Evolutionary conservation across 1,139 yeast genomes (phyloP), one percentile per base, ranked within the genome.

Genomic region (Suhomyces maxii): DNA sequence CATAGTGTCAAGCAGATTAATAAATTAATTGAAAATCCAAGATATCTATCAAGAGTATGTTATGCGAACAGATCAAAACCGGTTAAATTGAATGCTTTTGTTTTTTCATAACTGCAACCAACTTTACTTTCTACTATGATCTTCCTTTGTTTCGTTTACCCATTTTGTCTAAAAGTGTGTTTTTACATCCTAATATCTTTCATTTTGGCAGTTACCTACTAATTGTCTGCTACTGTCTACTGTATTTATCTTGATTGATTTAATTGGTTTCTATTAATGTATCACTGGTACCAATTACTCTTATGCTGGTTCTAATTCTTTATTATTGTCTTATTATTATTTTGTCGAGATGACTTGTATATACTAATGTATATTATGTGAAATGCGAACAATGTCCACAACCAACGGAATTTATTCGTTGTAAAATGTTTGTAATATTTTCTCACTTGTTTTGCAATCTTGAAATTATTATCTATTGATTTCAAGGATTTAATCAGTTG

Each of bases 71-170:
- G 57, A 40, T 46, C 57, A 25, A 58, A 57, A 39, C 63, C 64
- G 6, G 57, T 51, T 18, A 59, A 56, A 43, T 54, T 68, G 37
- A 69, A 69, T 54, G 74, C 73, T 2, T 60, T 69, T 34, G 53
- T 68, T 8, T 58, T 67, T 44, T 45, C 54, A 12, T 45, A 35
- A 30, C 18, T 39, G 23, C 23, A 18, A 18, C 23, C 23, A 18
- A 18, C 23, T 2, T 3, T 18, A 18, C 23, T 18, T 18, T 18
- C 23, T 2, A 18, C 23, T 18, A 18, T 18, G 23, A 18, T 18
- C 23, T 18, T 18, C 23, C 23, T 18, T 18, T 18, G 23, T 18
- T 18, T 18, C 23, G 3, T 18, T 2, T 18, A 18, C 23, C 23
- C 23, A 18, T 18, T 18, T 18, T 18, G 23, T 18, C 23, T 18